Conservation (phyloP, 305 asterid genomes). For the Stenogyne calaminthoides region DNA sequence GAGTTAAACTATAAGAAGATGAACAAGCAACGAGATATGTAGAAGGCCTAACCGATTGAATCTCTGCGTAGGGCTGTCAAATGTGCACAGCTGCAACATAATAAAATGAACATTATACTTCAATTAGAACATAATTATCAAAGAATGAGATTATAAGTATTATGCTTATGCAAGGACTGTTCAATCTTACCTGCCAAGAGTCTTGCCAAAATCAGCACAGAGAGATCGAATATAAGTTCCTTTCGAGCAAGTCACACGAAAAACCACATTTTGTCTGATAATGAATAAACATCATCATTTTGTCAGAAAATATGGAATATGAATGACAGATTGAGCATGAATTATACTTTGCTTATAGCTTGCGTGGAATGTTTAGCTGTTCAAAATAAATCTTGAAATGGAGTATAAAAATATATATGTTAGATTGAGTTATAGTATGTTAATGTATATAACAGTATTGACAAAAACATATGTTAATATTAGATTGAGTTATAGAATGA, state of each 20-base stretch:
- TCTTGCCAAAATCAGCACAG: slow-evolving; percentile 91
- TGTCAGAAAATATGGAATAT: not conserved
- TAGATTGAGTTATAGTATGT: not conserved
- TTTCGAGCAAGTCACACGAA: slow-evolving; percentile 84
- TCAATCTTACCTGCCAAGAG: slow-evolving; percentile 68
- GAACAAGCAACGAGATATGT: not conserved
- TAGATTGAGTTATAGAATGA: not conserved
- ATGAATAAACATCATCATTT: not conserved
- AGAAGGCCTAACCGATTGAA: slow-evolving; percentile 68
- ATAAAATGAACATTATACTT: not conserved
- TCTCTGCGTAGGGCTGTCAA: slow-evolving; percentile 88
- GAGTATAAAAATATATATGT: not conserved
- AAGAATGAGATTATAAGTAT: not conserved
- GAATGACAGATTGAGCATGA: not conserved
- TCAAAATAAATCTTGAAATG: not conserved
- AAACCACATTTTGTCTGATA: slow-evolving; percentile 87
- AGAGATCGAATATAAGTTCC: slow-evolving; percentile 91
- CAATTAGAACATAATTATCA: not conserved
- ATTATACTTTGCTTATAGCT: no score
- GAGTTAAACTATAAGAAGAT: no score
- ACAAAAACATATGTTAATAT: not conserved
- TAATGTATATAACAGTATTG: not conserved
- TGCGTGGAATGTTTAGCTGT: not conserved
- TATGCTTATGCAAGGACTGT: not conserved
- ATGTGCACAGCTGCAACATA: slow-evolving; percentile 80